Base-by-base conservation (phyloP, 768 basidiomycete genomes). In the Thelephora aurantiotincta region DNA sequence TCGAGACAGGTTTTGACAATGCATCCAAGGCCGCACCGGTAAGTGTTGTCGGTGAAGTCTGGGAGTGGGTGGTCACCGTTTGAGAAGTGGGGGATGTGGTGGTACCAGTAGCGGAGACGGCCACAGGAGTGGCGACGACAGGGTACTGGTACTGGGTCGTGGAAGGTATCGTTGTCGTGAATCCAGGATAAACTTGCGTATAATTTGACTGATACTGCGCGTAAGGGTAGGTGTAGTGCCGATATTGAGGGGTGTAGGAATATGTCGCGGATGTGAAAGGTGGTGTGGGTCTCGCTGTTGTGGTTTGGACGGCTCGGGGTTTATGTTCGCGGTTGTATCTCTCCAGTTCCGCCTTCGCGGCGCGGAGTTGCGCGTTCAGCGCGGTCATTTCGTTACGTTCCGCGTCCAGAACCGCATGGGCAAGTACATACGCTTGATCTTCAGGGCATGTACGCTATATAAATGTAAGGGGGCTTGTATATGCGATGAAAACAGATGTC, bases 281-380 rank as follows among this genome's bases (percentile, higher is more conserved):
- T 35, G 54, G 35, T 6, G 55, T 49, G 7, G 51, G n/a, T 5
- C 49, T 22, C n/a, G 51, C 42, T 11, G 59, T 36, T 1, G 50
- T 13, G 5, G 57, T n/a, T 11, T 55, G 51, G 14, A 52, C 51
- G 1, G 60, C 47, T 26, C 58, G 64, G 13, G 69, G 65, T 26
- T 80, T 80, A 59, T 80, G 82, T 63, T 82, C 80, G 51, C 78
- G 72, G 53, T 85, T 79, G 46, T 80, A 58, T 47, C 72, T 73
- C 55, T 88, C 86, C 46, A 78, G 64, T 51, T 86, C 81, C 36
- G 72, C 64, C 30, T 80, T 72, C 19, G 76, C 75, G 33, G 68
- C 68, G 48, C 80, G 76, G 45, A 86, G 63, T 53, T 86, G 80
- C 19, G 69, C 69, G 47, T 66, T 76, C 19, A 83, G 58, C 46